A percentile compares a stretch with the other conserved stretches of the same genome.
Evolutionary conservation across 139 green algal species (phyloP).

Genomic region (Micractinium conductrix): DNA sequence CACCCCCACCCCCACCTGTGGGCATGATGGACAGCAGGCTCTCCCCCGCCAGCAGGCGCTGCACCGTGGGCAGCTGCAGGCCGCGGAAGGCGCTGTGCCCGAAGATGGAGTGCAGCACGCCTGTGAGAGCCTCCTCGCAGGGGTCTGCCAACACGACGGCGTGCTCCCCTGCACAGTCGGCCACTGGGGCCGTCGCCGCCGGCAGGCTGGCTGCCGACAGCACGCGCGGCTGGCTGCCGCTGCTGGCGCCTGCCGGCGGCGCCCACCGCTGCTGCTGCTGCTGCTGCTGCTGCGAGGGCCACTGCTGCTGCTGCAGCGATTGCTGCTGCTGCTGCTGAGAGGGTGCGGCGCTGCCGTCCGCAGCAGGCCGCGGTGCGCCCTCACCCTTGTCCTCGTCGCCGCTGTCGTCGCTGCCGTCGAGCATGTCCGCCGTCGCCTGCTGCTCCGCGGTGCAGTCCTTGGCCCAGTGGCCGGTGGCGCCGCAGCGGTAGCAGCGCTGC

Average conservation of each 20-base stretch:
- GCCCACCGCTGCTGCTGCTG: neutral
- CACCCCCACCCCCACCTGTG: too few relatives aligned
- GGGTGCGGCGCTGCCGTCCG: neutral
- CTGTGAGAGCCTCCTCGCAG: conserved; percentile 48
- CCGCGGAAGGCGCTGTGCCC: conserved; percentile 73
- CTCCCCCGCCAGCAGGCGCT: conserved; percentile 67
- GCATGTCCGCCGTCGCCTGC: conserved; percentile 13
- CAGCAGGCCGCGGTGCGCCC: neutral
- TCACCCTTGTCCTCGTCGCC: neutral
- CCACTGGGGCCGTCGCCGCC: neutral
- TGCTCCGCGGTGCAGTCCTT: conserved; percentile 40
- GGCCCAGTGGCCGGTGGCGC: conserved; percentile 57
- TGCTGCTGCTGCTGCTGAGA: conserved; percentile 14
- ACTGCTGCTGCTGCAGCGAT: conserved; percentile 15
- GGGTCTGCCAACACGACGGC: conserved; percentile 44
- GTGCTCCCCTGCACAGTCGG: conserved; percentile 43
- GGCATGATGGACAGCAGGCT: conserved; percentile 88
- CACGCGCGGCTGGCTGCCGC: neutral
- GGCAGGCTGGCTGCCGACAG: neutral
- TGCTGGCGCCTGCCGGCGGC: neutral
- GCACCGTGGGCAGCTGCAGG: conserved; percentile 80
- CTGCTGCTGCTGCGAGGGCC: conserved; percentile 10
- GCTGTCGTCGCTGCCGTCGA: conserved; percentile 27
- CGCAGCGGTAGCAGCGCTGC: conserved; percentile 62
- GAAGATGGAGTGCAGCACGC: conserved; percentile 61